Conservation (phyloP, 176 grass and related monocot species). For the Lolium perenne region DNA sequence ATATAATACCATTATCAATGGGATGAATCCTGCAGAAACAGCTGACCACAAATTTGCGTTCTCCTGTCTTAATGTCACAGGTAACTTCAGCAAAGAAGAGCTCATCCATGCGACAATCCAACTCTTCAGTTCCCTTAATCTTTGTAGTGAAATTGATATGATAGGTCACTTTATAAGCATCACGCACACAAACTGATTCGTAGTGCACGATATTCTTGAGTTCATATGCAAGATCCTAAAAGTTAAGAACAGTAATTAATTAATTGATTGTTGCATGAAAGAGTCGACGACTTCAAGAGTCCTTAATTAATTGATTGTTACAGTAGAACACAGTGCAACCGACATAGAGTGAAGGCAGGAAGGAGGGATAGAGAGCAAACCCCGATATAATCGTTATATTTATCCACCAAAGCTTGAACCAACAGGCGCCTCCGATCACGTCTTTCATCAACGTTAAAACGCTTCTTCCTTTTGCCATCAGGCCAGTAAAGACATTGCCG, state of each 20-base stretch:
- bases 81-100: conserved; percentile 24
- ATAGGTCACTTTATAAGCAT: neutral
- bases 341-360: neutral
- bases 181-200: neutral
- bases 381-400: neutral
- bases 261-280: neutral
- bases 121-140: neutral
- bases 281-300: neutral
- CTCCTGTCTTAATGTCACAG: neutral
- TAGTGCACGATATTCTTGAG: neutral
- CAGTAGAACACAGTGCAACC: too few species aligned
- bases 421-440: neutral
- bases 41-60: conserved; percentile 9
- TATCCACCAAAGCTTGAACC: conserved; percentile 22
- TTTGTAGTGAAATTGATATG: conserved; percentile 27
- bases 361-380: neutral
- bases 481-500: neutral
- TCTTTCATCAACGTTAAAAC: neutral
- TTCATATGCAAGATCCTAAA: conserved; percentile 1
- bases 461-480: conserved; percentile 1
- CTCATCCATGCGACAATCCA: neutral
- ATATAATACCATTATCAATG: neutral
- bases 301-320: too few species aligned
- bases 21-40: neutral
- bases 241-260: neutral